Conservation (phyloP, 2,329 filamentous ascomycete species). For the Magnaporthiopsis rhizophila region DNA sequence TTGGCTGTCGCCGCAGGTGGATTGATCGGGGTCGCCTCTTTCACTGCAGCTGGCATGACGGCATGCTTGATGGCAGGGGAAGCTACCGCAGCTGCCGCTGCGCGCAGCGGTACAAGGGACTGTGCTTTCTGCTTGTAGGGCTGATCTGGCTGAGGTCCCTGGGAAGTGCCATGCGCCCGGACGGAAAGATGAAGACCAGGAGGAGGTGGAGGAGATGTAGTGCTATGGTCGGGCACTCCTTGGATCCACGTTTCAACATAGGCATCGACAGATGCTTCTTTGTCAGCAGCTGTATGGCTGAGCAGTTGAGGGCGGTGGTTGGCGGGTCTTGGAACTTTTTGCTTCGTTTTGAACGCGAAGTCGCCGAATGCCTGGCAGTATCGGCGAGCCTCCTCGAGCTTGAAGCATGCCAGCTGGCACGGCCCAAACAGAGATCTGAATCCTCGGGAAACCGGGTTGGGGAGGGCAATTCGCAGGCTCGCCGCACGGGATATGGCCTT, state of each 20-base stretch:
- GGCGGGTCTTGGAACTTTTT: neutral
- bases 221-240: neutral
- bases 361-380: constrained; percentile 11
- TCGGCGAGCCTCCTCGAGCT: constrained; percentile 5
- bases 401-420: constrained; percentile 12
- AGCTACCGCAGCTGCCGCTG: neutral
- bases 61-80: neutral
- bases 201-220: neutral
- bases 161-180: no score
- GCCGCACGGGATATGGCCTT: constrained; percentile 15
- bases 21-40: neutral
- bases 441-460: constrained; percentile 9
- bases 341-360: constrained; percentile 6
- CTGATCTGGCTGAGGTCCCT: neutral
- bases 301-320: neutral
- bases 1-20: neutral
- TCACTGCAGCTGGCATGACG: neutral
- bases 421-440: constrained; percentile 16
- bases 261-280: neutral
- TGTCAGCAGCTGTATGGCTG: neutral
- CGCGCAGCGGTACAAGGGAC: no score
- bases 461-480: constrained; percentile 20
- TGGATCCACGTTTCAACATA: neutral
- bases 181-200: neutral
- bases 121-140: neutral